Evolutionary conservation across 2,329 filamentous ascomycete species (phyloP).

Genomic region (Fusarium sp.): DNA sequence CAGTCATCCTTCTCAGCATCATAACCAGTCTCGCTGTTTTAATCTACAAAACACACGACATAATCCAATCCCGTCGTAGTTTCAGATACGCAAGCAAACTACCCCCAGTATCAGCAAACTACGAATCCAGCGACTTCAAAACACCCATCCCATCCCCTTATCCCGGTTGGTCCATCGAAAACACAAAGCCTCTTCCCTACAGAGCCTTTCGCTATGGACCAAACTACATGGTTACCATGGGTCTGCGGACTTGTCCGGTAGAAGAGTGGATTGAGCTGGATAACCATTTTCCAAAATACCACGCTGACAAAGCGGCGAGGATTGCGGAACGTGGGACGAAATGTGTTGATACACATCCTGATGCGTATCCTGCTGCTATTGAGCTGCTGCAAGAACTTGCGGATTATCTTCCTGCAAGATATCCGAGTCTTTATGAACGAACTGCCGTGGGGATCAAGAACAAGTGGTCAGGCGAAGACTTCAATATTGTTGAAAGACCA

Average conservation of each 20-base stretch:
- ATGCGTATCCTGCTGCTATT: slow-evolving; percentile 76
- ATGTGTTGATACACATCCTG: slow-evolving; percentile 75
- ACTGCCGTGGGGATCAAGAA: slow-evolving; percentile 76
- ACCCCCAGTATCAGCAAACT: slow-evolving; percentile 19
- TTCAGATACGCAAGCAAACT: slow-evolving; percentile 20
- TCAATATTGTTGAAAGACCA: slow-evolving; percentile 73
- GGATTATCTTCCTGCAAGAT: slow-evolving; percentile 77
- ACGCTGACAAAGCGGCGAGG: slow-evolving; percentile 75
- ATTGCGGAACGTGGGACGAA: slow-evolving; percentile 74
- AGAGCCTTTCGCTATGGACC: slow-evolving; percentile 82
- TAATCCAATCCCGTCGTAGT: slow-evolving; percentile 12
- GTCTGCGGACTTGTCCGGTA: slow-evolving; percentile 74
- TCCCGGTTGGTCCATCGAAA: slow-evolving; percentile 73
- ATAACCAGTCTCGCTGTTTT: slow-evolving; percentile 14
- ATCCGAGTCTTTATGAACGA: slow-evolving; percentile 75
- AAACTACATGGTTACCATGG: slow-evolving; percentile 82
- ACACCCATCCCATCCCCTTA: slow-evolving; percentile 71
- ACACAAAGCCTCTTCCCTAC: slow-evolving; percentile 80
- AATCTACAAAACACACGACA: slow-evolving; percentile 23
- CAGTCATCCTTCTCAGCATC: slow-evolving; percentile 23
- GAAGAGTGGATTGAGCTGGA: slow-evolving; percentile 89
- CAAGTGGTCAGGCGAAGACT: slow-evolving; percentile 74
- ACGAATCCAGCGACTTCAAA: slow-evolving; percentile 57
- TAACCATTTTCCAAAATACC: slow-evolving; percentile 78
- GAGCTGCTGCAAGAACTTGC: slow-evolving; percentile 81